Evolutionary conservation across 345 rosid genomes (phyloP).

Genomic region (Hibiscus trionum): DNA sequence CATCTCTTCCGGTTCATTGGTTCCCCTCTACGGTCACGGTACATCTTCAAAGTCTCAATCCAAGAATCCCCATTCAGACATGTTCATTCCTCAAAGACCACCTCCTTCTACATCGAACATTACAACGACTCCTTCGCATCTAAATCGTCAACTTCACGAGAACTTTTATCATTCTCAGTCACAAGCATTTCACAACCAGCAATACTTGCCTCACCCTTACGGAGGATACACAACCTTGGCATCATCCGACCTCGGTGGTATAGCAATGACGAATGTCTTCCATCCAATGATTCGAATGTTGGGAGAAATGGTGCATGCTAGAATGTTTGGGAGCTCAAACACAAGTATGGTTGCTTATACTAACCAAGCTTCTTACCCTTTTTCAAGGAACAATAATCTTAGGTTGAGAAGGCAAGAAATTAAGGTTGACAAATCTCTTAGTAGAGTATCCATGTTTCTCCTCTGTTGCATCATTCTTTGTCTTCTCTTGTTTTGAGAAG

Average conservation of each 20-base stretch:
- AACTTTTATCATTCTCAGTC: constrained; percentile 17
- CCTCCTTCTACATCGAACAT: constrained; percentile 20
- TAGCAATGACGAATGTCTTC: constrained; percentile 32
- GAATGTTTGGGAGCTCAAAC: constrained; percentile 45
- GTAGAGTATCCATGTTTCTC: constrained; percentile 67
- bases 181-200: constrained; percentile 21
- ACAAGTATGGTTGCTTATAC: constrained; percentile 41
- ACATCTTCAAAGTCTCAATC: constrained; percentile 31
- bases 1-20: constrained; percentile 54
- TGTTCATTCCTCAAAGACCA: constrained; percentile 59
- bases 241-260: constrained; percentile 35
- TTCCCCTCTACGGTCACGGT: constrained; percentile 88
- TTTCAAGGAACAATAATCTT: constrained; percentile 30
- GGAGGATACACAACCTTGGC: constrained; percentile 31
- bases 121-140: constrained; percentile 14
- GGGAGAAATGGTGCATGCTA: constrained; percentile 46
- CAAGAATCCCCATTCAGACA: constrained; percentile 22
- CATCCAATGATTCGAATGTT: constrained; percentile 53
- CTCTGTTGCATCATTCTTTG: constrained; percentile 68
- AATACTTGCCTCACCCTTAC: constrained; percentile 20
- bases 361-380: constrained; percentile 29
- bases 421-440: constrained; percentile 58
- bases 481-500: constrained; percentile 57
- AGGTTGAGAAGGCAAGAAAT: constrained; percentile 72
- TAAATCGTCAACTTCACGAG: constrained; percentile 19